Base-by-base conservation (phyloP, 805 yeast genomes). In the Nakazawaea siamensis region DNA sequence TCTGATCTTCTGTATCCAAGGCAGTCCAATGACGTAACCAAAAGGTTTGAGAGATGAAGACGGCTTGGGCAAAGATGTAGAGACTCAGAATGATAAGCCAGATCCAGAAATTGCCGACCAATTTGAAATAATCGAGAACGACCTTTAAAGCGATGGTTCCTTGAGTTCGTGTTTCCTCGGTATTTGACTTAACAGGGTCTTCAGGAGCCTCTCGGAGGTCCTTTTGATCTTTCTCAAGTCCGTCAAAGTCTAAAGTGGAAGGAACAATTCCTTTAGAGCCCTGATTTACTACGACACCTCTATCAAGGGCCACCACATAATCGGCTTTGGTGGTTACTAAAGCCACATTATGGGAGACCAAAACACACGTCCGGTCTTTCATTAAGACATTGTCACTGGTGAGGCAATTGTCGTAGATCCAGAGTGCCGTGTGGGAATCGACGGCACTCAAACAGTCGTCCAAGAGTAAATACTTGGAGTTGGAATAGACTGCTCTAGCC, bases 371-470 rank as follows among this genome's bases (percentile, higher is more conserved):
- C 64, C 97, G 76, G 42, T 74, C 72, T 23, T 68, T 62, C 87
- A 88, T 84, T 49, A 90, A 60, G 0, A 84, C 81, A 33, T 97
- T 97, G 0, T 84, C 81, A 33, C 97, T 97, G 30, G 84, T 68
- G 35, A 92, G 79, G 60, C 97, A 88, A 47, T 86, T 73, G 47
- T 88, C 94, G 54, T 90, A 92, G 41, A 90, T 84, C 77, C 92
- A 86, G 35, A 81, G 70, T 10, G 97, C 92, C 27, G 97, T 90
- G 55, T 90, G 97, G 2, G 97, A 81, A 57, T 90, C 98, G 36
- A 90, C 97, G 35, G 98, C 98, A 55, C 94, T 80, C 49, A 90
- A 69, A 63, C 97, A 90, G 58, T 90, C 98, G 60, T 90, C 98
- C 27, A 90, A 64, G 42, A 90, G 57, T 24, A 92, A 68, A 51